Base-by-base conservation (phyloP, 208 protist species). In the Crithidia acanthocephali region DNA sequence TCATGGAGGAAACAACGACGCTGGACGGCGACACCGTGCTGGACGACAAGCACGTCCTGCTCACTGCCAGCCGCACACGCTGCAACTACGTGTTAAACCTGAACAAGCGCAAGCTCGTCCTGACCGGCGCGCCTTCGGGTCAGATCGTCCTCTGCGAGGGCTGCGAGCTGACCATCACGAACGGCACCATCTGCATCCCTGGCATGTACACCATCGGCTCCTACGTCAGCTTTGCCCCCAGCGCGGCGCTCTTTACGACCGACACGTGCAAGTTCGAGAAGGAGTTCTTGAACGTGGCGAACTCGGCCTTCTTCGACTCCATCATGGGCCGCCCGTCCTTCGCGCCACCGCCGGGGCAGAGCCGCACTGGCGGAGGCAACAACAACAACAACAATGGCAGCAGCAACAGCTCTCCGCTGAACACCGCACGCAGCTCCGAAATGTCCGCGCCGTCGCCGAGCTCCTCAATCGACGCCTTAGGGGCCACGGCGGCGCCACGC, bases 161-260 rank as follows among this genome's bases (percentile, higher is more conserved):
- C 60, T 93, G 86, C 69, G 83, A 97, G 52, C 62, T 97, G 68
- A 92, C 82, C 33, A 86, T 97, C 62, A 89, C 81, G 23, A 97
- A 95, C 81, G 92, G 92, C 61, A 86, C 80, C n/a, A 65, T 97
- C 45, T 65, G 87, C 15, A 69, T 97, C 3, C 86, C 92, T 0
- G 90, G 92, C 56, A 81, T 90, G 80, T 94, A 94, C 79, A 74
- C 82, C 2, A 68, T 97, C 47, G 81, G 85, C 71, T 95, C 90
- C 22, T 97, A 91, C 80, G 86, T 93, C 23, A 90, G 88, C 74
- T 95, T 88, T 61, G 90, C 81, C 28, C 50, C 82, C 10, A 80
- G 80, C 35, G 76, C 92, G 11, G 56, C 79, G 15, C 80, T 96
- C 11, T 79, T 86, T 67, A 92, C 81, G 11, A 81, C 80, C 30